phyloP scores from a whole-genome alignment of 164 flowering plant species.

The Liquidambar formosana region DNA sequence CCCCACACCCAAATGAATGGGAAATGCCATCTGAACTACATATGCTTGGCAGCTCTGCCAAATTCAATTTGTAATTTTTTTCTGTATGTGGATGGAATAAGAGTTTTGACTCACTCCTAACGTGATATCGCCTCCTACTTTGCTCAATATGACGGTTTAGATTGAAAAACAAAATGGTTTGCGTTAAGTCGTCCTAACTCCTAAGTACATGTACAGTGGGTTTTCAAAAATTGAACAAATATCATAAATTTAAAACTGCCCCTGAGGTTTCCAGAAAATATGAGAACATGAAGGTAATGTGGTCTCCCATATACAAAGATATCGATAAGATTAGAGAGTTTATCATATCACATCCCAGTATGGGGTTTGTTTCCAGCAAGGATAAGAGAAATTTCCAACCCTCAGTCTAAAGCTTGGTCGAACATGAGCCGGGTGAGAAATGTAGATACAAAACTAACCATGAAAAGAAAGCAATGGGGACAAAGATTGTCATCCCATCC shows the following conservation, averaged over 20 bases:
- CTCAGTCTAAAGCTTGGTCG: slow-evolving; percentile 97
- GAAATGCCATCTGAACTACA: too few species aligned
- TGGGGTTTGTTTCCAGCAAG: slow-evolving; percentile 97
- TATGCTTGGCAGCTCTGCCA: too few species aligned
- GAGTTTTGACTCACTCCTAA: too few species aligned
- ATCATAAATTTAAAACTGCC: neutral
- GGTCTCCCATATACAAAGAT: neutral
- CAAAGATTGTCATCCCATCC: slow-evolving; percentile 96
- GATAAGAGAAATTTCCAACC: slow-evolving; percentile 93
- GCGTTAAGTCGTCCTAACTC: too few species aligned
- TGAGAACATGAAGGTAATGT: neutral
- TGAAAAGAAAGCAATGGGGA: slow-evolving; percentile 83
- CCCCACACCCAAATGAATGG: too few species aligned
- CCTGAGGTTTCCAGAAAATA: neutral
- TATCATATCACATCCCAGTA: slow-evolving; percentile 40
- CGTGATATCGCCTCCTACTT: too few species aligned
- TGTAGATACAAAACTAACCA: slow-evolving; percentile 95
- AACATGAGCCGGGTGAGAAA: slow-evolving; percentile 95
- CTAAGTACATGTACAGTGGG: neutral
- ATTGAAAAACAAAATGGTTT: too few species aligned
- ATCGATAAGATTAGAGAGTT: neutral
- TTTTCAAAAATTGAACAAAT: neutral
- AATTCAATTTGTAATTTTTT: too few species aligned
- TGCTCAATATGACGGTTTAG: too few species aligned
- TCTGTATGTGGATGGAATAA: too few species aligned